A percentile compares a stretch with the other conserved stretches of the same genome.
phyloP scores from a whole-genome alignment of 2,329 filamentous ascomycete species.

The Penicillium occitanis region DNA sequence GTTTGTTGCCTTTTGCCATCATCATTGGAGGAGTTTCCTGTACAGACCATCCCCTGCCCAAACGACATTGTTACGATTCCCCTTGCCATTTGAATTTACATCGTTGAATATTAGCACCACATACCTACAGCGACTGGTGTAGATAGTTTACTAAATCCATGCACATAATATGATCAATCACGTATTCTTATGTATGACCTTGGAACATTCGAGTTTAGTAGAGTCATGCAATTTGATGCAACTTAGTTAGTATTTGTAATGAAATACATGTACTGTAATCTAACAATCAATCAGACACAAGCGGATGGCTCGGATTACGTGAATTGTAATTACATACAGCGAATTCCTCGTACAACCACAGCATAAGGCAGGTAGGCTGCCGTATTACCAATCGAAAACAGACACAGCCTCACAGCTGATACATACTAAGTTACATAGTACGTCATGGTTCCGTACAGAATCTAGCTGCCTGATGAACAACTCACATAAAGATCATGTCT shows the following conservation, averaged over 20 bases:
- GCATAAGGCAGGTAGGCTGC: background rate
- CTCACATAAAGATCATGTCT: background rate
- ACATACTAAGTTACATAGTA: background rate
- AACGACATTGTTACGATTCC: slow-evolving; percentile 18
- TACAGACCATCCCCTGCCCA: slow-evolving; percentile 13
- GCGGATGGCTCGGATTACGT: background rate
- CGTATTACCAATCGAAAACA: slow-evolving; percentile 5
- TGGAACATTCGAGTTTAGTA: background rate
- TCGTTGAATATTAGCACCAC: slow-evolving; percentile 1
- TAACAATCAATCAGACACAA: background rate
- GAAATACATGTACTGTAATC: background rate
- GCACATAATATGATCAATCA: slow-evolving; percentile 1
- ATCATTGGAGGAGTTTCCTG: slow-evolving; percentile 19
- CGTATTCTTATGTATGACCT: too few relatives aligned
- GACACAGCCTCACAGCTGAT: slow-evolving; percentile 2
- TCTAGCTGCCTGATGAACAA: background rate
- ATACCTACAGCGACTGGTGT: background rate
- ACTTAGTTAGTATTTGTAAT: background rate
- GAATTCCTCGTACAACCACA: background rate
- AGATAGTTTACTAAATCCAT: background rate
- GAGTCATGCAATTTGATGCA: background rate
- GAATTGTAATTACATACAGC: background rate
- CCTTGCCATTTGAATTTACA: background rate
- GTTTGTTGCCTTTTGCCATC: background rate
- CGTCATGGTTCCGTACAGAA: background rate